Conservation (phyloP, 2,329 filamentous ascomycete species). For the Lecanicillium sp. region DNA sequence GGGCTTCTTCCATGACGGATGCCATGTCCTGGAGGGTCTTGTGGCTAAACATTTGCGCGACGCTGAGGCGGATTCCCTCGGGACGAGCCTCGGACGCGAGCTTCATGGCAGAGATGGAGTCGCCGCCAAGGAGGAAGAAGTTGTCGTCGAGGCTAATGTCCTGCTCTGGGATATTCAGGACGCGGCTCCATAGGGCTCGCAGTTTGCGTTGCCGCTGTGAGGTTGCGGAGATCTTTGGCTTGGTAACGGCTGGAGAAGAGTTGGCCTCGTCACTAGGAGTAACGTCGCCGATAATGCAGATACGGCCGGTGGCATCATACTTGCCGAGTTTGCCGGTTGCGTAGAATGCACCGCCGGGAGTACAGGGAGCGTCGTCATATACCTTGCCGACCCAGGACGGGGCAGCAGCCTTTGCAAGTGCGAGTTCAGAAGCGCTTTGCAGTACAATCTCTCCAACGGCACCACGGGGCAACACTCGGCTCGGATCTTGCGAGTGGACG, state of each 20-base stretch:
- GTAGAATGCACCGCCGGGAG: constrained; percentile 21
- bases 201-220: constrained; percentile 36
- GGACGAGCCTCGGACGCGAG: constrained; percentile 47
- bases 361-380: constrained; percentile 4
- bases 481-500: constrained; percentile 26
- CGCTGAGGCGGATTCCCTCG: constrained; percentile 40
- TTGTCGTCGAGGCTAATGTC: constrained; percentile 46
- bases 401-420: constrained; percentile 16
- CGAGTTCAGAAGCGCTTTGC: constrained; percentile 19
- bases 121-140: constrained; percentile 54
- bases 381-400: constrained; percentile 21
- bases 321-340: constrained; percentile 32
- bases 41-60: constrained; percentile 47
- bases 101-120: constrained; percentile 55
- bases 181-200: constrained; percentile 38
- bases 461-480: constrained; percentile 29
- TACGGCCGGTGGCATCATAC: constrained; percentile 22
- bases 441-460: constrained; percentile 37
- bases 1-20: constrained; percentile 30
- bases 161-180: constrained; percentile 34
- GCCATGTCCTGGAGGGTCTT: constrained; percentile 45
- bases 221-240: constrained; percentile 27
- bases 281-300: constrained; percentile 20
- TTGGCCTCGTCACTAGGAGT: constrained; percentile 4
- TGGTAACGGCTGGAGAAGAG: constrained; percentile 9